A percentile compares a stretch with the other conserved stretches of the same genome.
These are phyloP conservation scores for Sporodiniella umbellata DNA, from an alignment of 371 early-diverging fungal species.

Conservation along the genomic window DNA sequence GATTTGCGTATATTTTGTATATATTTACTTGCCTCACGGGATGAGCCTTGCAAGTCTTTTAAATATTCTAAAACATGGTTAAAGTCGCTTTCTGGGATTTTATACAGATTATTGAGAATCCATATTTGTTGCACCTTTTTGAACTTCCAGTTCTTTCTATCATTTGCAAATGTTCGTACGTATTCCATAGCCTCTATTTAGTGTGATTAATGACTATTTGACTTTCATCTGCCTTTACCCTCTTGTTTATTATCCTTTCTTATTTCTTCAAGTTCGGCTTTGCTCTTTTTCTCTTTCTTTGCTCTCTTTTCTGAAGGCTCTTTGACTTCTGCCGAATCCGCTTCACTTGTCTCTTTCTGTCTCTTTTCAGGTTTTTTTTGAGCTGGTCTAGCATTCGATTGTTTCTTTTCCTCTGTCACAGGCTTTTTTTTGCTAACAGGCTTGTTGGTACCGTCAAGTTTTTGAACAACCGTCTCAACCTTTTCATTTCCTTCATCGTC, in stretches of 20 bases:
- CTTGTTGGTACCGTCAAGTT: conserved; percentile 1
- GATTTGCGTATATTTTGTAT: conserved; percentile 34
- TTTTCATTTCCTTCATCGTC: conserved; percentile 26
- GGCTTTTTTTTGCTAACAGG: conserved; percentile 6
- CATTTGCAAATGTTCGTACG: conserved; percentile 25
- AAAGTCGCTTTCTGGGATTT: conserved; percentile 22
- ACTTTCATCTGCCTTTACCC: conserved; percentile 1
- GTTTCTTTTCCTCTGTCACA: neutral
- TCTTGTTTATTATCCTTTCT: conserved; percentile 21
- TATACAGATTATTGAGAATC: conserved; percentile 57
- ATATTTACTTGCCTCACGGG: conserved; percentile 18
- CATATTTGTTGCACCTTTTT: conserved; percentile 62
- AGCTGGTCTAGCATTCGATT: neutral
- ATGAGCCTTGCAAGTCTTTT: conserved; percentile 26
- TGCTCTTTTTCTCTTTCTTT: conserved; percentile 13
- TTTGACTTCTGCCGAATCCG: conserved; percentile 5
- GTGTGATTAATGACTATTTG: neutral
- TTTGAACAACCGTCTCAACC: conserved; percentile 19
- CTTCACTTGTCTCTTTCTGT: conserved; percentile 15
- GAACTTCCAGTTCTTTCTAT: conserved; percentile 55
- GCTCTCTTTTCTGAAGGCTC: conserved; percentile 11
- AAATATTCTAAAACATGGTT: conserved; percentile 19
- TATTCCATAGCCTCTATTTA: conserved; percentile 28
- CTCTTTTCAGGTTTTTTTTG: conserved; percentile 12
- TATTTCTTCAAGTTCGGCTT: conserved; percentile 13